Conservation (phyloP, 257 asterid species). For the Solanum paucissectum region DNA sequence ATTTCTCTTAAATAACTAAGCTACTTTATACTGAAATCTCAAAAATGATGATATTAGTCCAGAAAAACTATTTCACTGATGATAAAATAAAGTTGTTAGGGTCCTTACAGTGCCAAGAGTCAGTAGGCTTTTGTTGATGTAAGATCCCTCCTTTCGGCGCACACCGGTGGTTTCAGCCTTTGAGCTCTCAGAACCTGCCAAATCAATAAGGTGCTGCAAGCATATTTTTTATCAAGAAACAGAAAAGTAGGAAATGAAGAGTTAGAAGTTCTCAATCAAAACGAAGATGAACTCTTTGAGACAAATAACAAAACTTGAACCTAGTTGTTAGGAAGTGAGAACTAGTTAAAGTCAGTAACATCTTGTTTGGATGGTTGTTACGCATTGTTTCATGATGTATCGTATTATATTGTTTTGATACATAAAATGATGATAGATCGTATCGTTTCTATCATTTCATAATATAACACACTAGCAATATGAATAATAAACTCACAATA, state of each 20-base stretch:
- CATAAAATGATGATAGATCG: not conserved
- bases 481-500: not conserved
- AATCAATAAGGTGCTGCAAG: conserved; percentile 96
- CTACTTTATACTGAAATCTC: not conserved
- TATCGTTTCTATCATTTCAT: not conserved
- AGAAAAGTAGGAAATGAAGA: not conserved
- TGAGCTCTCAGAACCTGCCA: conserved; percentile 99
- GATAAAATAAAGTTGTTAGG: conserved; percentile 21
- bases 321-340: not conserved
- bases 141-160: conserved; percentile 95
- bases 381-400: not conserved
- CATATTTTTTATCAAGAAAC: conserved; percentile 5
- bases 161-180: conserved; percentile 86
- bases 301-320: not conserved
- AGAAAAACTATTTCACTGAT: conserved; percentile 10
- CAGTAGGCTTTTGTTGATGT: conserved; percentile 91
- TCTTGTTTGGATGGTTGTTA: not conserved
- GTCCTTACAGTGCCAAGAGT: conserved; percentile 99
- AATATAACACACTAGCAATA: not conserved
- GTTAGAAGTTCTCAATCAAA: not conserved
- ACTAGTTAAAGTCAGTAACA: not conserved
- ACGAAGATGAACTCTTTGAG: not conserved
- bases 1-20: not conserved
- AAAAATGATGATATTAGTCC: not conserved
- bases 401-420: not conserved